Evolutionary conservation across 805 yeast species (phyloP).

Genomic region (Sugiyamaella chiloensis): DNA sequence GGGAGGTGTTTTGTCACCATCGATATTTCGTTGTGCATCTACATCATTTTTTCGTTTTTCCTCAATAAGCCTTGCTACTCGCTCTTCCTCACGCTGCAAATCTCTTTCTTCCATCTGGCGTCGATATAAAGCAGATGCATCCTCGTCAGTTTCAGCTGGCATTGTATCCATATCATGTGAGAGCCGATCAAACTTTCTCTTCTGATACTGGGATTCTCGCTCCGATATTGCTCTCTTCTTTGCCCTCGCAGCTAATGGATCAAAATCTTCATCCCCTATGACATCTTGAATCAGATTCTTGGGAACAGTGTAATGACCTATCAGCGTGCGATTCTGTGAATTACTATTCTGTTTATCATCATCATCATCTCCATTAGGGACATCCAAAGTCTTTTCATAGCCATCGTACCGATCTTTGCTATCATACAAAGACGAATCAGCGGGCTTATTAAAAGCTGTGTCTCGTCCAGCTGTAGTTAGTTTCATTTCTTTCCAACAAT

Average conservation of each 20-base stretch:
- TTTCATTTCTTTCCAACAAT: too few relatives aligned
- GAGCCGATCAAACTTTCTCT: conserved; percentile 34
- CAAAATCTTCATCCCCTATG: conserved; percentile 32
- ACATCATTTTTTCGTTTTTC: conserved; percentile 27
- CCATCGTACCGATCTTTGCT: conserved; percentile 10
- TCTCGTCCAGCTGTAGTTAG: too few relatives aligned
- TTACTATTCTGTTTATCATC: conserved; percentile 2
- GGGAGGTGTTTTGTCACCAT: conserved; percentile 20
- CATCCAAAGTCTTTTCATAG: conserved; percentile 15
- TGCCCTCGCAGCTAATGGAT: conserved; percentile 29
- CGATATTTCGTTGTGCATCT: conserved; percentile 18
- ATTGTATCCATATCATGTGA: neutral
- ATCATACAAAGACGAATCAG: conserved; percentile 7
- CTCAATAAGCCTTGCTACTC: conserved; percentile 29
- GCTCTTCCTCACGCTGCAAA: conserved; percentile 38
- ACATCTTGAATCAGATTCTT: conserved; percentile 33
- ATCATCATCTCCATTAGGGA: neutral
- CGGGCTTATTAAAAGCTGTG: neutral
- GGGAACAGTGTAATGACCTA: conserved; percentile 43
- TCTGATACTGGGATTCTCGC: conserved; percentile 49
- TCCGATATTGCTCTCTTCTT: conserved; percentile 28
- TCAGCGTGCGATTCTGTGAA: conserved; percentile 26
- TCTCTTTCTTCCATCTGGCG: conserved; percentile 43
- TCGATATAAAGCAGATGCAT: conserved; percentile 32
- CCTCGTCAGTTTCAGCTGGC: neutral